Percentiles rank a stretch among this genome's conserved stretches.
Conservation (phyloP, 805 yeast species). For the Yarrowia keelungensis region DNA sequence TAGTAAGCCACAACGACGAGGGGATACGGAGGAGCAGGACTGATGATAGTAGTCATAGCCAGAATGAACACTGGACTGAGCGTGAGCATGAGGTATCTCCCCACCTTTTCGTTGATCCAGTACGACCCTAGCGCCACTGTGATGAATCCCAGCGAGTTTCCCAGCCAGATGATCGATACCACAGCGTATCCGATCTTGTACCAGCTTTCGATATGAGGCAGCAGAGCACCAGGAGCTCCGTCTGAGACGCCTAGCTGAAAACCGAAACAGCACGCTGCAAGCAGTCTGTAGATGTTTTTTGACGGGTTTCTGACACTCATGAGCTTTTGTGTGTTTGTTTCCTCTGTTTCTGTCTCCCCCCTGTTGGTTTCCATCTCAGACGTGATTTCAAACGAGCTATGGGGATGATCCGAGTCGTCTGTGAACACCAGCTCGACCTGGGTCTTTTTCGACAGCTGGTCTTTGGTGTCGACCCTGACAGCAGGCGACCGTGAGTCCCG, state of each 20-base stretch:
- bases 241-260: slow-evolving; percentile 23
- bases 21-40: slow-evolving; percentile 20
- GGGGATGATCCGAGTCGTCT: not conserved
- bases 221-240: slow-evolving; percentile 36
- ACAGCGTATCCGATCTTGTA: slow-evolving; percentile 26
- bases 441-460: not conserved
- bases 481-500: slow-evolving; percentile 12
- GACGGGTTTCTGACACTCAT: slow-evolving; percentile 18
- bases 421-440: slow-evolving; percentile 3
- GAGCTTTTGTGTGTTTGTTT: not conserved
- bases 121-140: slow-evolving; percentile 20
- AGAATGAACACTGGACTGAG: slow-evolving; percentile 15
- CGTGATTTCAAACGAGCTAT: not conserved
- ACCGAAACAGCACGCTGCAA: slow-evolving; percentile 23
- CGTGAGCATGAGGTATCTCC: slow-evolving; percentile 22
- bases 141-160: slow-evolving; percentile 30
- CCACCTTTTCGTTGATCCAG: slow-evolving; percentile 28
- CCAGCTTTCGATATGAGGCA: slow-evolving; percentile 32
- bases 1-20: slow-evolving; percentile 13
- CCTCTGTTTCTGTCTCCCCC: not conserved
- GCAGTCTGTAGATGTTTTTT: slow-evolving; percentile 11
- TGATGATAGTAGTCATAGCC: slow-evolving; percentile 24
- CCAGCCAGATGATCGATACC: slow-evolving; percentile 31
- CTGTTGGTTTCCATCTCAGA: not conserved
- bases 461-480: not conserved